Conservation (phyloP, 2,329 filamentous ascomycete genomes). For the Botrytis byssoidea region DNA sequence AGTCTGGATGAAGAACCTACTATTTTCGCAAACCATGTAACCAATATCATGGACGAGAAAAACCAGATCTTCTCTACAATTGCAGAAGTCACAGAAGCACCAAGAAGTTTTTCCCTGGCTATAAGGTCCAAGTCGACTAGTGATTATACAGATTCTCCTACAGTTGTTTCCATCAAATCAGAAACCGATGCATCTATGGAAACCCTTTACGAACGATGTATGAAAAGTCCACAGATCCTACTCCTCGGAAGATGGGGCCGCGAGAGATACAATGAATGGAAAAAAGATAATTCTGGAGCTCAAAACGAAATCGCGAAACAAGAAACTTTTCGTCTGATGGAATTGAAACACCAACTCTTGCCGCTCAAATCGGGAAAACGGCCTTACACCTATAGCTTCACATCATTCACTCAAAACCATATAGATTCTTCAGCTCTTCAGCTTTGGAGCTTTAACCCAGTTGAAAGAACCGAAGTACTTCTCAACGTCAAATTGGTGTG, state of each 20-base stretch:
- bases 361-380: not conserved
- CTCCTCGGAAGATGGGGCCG: not conserved
- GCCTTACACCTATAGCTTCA: not conserved
- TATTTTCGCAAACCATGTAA: not conserved
- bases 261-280: not conserved
- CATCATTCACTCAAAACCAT: not conserved
- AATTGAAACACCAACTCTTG: not conserved
- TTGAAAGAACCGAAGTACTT: not conserved
- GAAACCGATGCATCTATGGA: not conserved
- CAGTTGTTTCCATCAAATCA: not conserved
- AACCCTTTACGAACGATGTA: not conserved
- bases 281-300: not conserved
- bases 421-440: not conserved
- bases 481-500: not conserved
- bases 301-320: not conserved
- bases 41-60: not conserved
- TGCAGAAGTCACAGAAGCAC: not conserved
- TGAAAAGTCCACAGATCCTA: not conserved
- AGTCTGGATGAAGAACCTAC: not conserved
- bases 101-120: not conserved
- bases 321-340: conserved; percentile 1
- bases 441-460: not conserved
- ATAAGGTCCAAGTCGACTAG: not conserved
- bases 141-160: not conserved
- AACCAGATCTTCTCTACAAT: not conserved